Base-by-base conservation (phyloP, 2,329 filamentous ascomycete genomes). In the Escovopsis weberi region DNA sequence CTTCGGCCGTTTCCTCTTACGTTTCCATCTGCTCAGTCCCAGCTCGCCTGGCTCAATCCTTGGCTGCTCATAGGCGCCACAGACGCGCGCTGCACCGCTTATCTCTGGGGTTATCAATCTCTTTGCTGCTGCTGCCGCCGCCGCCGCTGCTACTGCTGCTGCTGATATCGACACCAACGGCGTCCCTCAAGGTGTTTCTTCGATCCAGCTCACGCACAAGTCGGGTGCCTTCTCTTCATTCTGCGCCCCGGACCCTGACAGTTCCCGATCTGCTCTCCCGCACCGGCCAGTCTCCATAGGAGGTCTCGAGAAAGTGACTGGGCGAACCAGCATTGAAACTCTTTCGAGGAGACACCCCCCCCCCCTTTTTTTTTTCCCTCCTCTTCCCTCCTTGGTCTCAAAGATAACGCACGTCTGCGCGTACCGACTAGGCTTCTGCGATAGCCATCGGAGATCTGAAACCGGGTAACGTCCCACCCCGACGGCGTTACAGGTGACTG, bases 401-500 rank as follows among this genome's bases (percentile, higher is more conserved):
- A 11, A 32, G 28, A 44, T 42, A 41, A 37, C 28, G 37, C 37
- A 28, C 28, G 23, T 28, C 12, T 32, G 26, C 42, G 39, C 42
- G 42, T 41, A 40, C 41, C 37, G 43, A 28, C 28, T 19, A 33
- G 28, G 32, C 28, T 39, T 38, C 39, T 40, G 30, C 43, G 26
- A 37, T 38, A 38, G 12, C 36, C 34, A 33, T 30, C 34, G 26
- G 36, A 46, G 48, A 49, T 54, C 45, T 33, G 36, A 46, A 48
- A 49, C 55, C 45, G 50, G 52, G 54, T 49, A 50, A 51, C 50
- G 50, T 43, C 39, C 30, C 45, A 45, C 53, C 51, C 55, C 51
- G 51, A 42, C 56, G 52, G 58, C 57, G 55, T 59, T 57, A 57
- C 55, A 52, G 50, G 35, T 37, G 18, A 37, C 35, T 19, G 52